Evolutionary conservation across 495 filamentous ascomycete species (phyloP).

Genomic region (Lepidopterella palustris): DNA sequence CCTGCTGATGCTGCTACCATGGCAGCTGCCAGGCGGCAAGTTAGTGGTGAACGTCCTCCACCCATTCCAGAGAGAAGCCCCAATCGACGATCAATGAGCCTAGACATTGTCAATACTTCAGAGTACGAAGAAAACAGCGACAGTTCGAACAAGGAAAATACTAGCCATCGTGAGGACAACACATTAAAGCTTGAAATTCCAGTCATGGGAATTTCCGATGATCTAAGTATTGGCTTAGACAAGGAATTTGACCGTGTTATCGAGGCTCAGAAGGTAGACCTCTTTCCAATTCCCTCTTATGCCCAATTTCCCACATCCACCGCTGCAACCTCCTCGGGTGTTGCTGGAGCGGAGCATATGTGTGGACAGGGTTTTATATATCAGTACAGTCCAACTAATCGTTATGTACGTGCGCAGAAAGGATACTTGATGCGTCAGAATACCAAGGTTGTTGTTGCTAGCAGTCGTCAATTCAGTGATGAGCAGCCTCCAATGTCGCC

Average conservation of each 20-base stretch:
- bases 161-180: conserved; percentile 41
- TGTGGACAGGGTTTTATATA: conserved; percentile 31
- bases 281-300: conserved; percentile 43
- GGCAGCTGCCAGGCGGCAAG: conserved; percentile 77
- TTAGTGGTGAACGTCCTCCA: conserved; percentile 53
- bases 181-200: conserved; percentile 58
- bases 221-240: conserved; percentile 76
- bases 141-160: conserved; percentile 39
- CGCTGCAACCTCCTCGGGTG: conserved; percentile 5
- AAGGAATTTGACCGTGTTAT: conserved; percentile 93
- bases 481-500: conserved; percentile 39
- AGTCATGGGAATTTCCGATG: conserved; percentile 44
- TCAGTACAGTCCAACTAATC: conserved; percentile 29
- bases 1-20: conserved; percentile 79
- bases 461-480: conserved; percentile 47
- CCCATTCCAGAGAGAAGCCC: conserved; percentile 34
- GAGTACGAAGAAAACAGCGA: conserved; percentile 3
- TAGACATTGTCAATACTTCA: conserved; percentile 20
- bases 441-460: conserved; percentile 90
- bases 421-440: conserved; percentile 98
- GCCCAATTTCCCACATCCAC: conserved; percentile 20
- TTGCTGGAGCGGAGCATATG: conserved; percentile 20
- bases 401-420: conserved; percentile 53
- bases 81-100: conserved; percentile 27
- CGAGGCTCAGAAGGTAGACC: conserved; percentile 91